Percentiles rank a stretch among this genome's conserved stretches.
phyloP scores from a whole-genome alignment of 2,329 filamentous ascomycete genomes.

The Cryphonectria naterciae region DNA sequence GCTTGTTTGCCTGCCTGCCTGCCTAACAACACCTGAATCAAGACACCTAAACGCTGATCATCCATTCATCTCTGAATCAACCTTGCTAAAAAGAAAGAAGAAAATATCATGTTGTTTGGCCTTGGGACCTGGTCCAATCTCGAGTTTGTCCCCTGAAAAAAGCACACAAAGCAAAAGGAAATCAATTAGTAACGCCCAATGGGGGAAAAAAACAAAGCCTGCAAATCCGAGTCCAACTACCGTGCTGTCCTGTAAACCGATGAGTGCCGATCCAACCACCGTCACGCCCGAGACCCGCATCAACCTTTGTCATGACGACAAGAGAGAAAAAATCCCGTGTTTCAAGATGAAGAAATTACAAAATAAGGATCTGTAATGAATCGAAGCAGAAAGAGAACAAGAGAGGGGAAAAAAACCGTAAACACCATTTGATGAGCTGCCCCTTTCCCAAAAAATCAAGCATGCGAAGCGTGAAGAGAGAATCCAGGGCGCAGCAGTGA shows the following conservation, averaged over 20 bases:
- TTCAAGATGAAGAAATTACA: conserved; percentile 14
- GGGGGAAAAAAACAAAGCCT: not conserved
- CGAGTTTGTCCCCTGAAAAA: conserved; percentile 9
- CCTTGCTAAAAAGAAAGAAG: not conserved
- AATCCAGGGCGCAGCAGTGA: not conserved
- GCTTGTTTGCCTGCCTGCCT: not conserved
- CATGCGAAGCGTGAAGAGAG: not conserved
- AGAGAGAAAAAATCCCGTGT: not conserved
- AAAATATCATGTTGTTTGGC: conserved; percentile 1
- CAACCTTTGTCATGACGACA: not conserved
- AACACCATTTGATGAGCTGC: conserved; percentile 14
- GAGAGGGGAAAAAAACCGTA: not conserved
- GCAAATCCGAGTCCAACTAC: conserved; percentile 1
- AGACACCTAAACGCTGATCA: not conserved
- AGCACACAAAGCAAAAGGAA: not conserved
- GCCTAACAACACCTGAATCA: not conserved
- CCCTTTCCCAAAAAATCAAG: not conserved
- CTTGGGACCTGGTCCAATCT: conserved; percentile 19
- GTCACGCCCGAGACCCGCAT: not conserved
- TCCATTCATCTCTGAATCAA: not conserved
- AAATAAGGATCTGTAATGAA: not conserved
- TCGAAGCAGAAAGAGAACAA: not conserved
- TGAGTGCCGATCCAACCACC: not conserved
- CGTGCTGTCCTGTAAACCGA: conserved; percentile 9
- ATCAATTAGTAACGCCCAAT: not conserved